A percentile compares a stretch with the other conserved stretches of the same genome.
phyloP scores from a whole-genome alignment of 169 alveolate genomes.

The Eimeria falciformis region DNA sequence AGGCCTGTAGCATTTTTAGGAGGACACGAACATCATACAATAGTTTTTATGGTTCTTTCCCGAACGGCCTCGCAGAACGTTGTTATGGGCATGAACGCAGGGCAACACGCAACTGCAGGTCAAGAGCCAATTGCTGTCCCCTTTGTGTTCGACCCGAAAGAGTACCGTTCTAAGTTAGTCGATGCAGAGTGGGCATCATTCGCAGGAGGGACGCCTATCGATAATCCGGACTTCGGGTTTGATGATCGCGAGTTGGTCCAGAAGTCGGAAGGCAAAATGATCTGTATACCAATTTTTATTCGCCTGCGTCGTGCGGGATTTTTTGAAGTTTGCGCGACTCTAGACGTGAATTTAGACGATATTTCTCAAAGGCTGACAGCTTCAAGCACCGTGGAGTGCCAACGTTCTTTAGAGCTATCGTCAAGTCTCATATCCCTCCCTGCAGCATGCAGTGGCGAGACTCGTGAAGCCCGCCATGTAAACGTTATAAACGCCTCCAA shows the following conservation, averaged over 20 bases:
- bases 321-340: slow-evolving; percentile 52
- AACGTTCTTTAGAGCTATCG: slow-evolving; percentile 28
- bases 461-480: slow-evolving; percentile 49
- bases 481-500: slow-evolving; percentile 43
- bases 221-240: not conserved
- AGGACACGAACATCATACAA: too few relatives aligned
- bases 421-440: slow-evolving; percentile 37
- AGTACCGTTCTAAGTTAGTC: slow-evolving; percentile 15
- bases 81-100: slow-evolving; percentile 14
- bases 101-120: not conserved
- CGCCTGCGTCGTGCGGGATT: slow-evolving; percentile 66
- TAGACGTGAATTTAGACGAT: slow-evolving; percentile 40
- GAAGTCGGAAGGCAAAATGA: not conserved
- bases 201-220: not conserved
- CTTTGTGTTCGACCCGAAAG: slow-evolving; percentile 47
- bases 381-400: slow-evolving; percentile 54
- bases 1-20: too few relatives aligned
- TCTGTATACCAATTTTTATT: slow-evolving; percentile 53
- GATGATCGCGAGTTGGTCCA: not conserved
- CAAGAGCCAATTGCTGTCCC: slow-evolving; percentile 25
- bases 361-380: slow-evolving; percentile 58
- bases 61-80: too few relatives aligned
- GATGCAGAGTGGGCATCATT: not conserved
- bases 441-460: slow-evolving; percentile 11
- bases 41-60: too few relatives aligned